Evolutionary conservation across 176 grass and related monocot species (phyloP).

Genomic region (Triticum monococcum): DNA sequence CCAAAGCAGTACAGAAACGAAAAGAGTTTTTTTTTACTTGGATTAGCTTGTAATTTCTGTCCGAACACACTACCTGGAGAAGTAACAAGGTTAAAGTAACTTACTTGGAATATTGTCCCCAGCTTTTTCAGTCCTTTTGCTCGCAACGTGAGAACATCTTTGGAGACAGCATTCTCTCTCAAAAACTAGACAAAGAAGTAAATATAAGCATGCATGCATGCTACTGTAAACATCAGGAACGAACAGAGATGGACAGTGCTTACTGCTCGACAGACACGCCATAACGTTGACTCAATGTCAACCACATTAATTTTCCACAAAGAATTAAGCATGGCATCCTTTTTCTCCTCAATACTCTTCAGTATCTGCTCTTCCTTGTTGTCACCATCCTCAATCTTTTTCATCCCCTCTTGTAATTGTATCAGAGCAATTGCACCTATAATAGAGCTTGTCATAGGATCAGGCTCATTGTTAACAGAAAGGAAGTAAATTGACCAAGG

Average conservation of each 20-base stretch:
- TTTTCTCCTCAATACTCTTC: constrained; percentile 79
- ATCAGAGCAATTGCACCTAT: constrained; percentile 81
- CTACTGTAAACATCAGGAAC: background rate
- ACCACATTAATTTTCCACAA: constrained; percentile 99
- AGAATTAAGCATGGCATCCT: constrained; percentile 82
- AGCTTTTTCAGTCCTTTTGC: constrained; percentile 82
- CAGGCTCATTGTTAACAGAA: background rate
- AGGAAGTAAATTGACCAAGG: background rate
- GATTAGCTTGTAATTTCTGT: background rate
- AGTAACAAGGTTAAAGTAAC: constrained; percentile 1
- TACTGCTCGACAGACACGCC: constrained; percentile 88
- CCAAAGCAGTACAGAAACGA: background rate
- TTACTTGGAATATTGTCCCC: constrained; percentile 92
- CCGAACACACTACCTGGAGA: background rate
- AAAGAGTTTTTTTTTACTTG: background rate
- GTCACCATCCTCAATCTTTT: constrained; percentile 65
- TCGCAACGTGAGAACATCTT: constrained; percentile 64
- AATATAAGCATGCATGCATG: background rate
- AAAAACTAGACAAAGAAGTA: constrained; percentile 59
- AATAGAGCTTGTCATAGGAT: background rate
- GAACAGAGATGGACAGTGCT: constrained; percentile 12
- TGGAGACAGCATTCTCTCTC: constrained; percentile 63
- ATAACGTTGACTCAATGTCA: constrained; percentile 79
- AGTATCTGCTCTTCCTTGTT: constrained; percentile 55
- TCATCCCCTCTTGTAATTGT: constrained; percentile 87